These are phyloP conservation scores for Dactylonectria macrodidyma DNA, from an alignment of 2,329 filamentous ascomycete genomes.

Conservation along the genomic window DNA sequence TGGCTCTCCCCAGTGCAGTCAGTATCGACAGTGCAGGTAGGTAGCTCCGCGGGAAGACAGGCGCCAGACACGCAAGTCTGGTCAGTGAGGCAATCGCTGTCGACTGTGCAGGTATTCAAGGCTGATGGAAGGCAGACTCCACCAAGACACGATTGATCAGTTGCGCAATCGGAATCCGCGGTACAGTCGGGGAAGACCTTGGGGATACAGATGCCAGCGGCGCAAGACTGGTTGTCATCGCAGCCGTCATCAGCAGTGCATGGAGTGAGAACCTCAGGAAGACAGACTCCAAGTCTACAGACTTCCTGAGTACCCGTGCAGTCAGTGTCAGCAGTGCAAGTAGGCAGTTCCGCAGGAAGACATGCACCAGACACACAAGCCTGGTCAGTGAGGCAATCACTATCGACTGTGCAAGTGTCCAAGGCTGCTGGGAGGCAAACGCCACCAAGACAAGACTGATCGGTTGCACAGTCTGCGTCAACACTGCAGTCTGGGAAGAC, in stretches of 20 bases:
- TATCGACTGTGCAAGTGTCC: too few relatives aligned
- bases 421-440: constrained; percentile 1
- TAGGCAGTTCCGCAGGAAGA: not conserved
- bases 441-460: constrained; percentile 14
- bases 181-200: not conserved
- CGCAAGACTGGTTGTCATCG: constrained; percentile 9
- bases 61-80: not conserved
- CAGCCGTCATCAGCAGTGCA: constrained; percentile 2
- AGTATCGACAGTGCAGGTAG: not conserved
- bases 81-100: not conserved
- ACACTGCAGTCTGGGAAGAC: constrained; percentile 5
- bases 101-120: not conserved
- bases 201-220: not conserved
- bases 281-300: constrained; percentile 16
- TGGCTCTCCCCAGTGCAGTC: not conserved
- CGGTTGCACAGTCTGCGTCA: not conserved
- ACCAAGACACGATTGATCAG: constrained; percentile 10
- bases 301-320: not conserved
- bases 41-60: not conserved
- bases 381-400: not conserved
- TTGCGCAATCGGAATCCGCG: not conserved
- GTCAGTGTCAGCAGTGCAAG: not conserved
- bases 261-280: not conserved
- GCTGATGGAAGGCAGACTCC: constrained; percentile 11
- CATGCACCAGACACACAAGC: not conserved